These are phyloP conservation scores for Xanthoconium stramineum DNA, from an alignment of 768 basidiomycete genomes.

Conservation along the genomic window DNA sequence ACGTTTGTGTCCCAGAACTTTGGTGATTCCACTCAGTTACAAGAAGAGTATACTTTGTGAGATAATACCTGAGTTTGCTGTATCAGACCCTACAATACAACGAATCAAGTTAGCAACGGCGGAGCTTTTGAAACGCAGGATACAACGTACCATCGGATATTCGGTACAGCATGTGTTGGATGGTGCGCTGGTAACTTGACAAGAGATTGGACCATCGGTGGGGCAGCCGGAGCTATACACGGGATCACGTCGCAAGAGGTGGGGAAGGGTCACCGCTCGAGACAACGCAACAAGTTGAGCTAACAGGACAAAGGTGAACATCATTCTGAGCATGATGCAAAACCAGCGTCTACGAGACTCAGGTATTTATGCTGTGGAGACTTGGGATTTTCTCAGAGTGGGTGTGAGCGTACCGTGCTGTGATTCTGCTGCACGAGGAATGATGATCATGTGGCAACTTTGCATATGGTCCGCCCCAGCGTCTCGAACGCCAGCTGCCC, in stretches of 20 bases:
- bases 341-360: not conserved
- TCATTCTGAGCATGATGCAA: not conserved
- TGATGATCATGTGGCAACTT: not conserved
- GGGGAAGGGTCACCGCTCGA: conserved; percentile 4
- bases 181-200: conserved; percentile 44
- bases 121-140: not conserved
- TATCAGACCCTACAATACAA: conserved; percentile 48
- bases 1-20: conserved; percentile 75
- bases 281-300: conserved; percentile 21
- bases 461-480: too few species aligned
- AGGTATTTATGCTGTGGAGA: conserved; percentile 16
- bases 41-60: not conserved
- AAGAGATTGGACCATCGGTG: conserved; percentile 47
- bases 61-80: conserved; percentile 49
- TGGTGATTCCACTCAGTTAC: not conserved
- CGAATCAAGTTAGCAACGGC: not conserved
- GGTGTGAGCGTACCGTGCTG: too few species aligned
- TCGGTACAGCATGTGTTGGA: conserved; percentile 63
- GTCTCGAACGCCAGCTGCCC: too few species aligned
- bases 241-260: conserved; percentile 28
- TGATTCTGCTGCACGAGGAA: not conserved
- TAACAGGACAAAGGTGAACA: conserved; percentile 19
- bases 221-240: conserved; percentile 47
- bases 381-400: not conserved
- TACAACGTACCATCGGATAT: conserved; percentile 53